These are phyloP conservation scores for Lobosporangium transversale DNA, from an alignment of 192 early-diverging fungal species.

Conservation along the genomic window DNA sequence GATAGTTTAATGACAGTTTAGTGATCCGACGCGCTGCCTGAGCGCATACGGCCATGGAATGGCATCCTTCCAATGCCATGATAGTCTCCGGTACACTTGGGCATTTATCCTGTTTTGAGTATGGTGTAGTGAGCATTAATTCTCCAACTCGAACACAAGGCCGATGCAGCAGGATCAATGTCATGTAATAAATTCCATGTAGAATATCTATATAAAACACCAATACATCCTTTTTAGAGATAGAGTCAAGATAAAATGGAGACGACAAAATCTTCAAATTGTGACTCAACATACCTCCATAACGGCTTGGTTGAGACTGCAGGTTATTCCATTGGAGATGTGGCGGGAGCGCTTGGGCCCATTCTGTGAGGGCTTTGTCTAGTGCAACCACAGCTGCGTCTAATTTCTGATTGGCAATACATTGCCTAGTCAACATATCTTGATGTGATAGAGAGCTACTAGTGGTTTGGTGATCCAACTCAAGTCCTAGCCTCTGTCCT, in stretches of 20 bases:
- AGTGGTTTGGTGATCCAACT: background rate
- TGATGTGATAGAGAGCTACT: background rate
- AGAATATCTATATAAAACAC: constrained; percentile 10
- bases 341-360: constrained; percentile 16
- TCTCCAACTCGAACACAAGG: constrained; percentile 15
- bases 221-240: too few species aligned
- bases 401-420: constrained; percentile 8
- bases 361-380: constrained; percentile 19
- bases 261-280: background rate
- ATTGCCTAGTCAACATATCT: constrained; percentile 15
- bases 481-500: background rate
- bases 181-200: constrained; percentile 10
- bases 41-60: constrained; percentile 15
- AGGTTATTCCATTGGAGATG: constrained; percentile 14
- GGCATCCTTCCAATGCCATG: constrained; percentile 11
- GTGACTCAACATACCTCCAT: constrained; percentile 5
- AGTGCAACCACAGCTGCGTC: constrained; percentile 6
- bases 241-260: constrained; percentile 11
- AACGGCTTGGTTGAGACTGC: constrained; percentile 4
- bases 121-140: background rate
- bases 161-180: constrained; percentile 11
- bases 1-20: constrained; percentile 5
- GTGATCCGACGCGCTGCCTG: constrained; percentile 19
- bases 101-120: background rate
- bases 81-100: background rate